Conservation (phyloP, 2,329 filamentous ascomycete genomes). For the Drechslerella stenobrocha region DNA sequence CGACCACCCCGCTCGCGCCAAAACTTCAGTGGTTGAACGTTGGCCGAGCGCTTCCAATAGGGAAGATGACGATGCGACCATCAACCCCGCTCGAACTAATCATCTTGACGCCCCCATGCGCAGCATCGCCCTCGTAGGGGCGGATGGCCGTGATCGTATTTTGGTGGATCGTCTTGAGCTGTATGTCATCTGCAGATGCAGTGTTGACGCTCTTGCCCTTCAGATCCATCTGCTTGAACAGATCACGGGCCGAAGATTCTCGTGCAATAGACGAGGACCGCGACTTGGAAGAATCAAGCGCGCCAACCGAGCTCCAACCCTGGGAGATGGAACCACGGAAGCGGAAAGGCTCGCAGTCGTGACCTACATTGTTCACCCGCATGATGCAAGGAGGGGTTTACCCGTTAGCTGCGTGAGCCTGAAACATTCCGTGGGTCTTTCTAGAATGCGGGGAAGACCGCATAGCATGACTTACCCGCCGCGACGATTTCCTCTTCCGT, state of each 20-base stretch:
- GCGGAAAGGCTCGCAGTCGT: constrained; percentile 81
- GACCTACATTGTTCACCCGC: constrained; percentile 29
- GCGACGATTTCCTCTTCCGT: constrained; percentile 91
- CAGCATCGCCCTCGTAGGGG: constrained; percentile 65
- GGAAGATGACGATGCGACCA: constrained; percentile 74
- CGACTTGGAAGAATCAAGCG: constrained; percentile 65
- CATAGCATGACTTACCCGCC: constrained; percentile 72
- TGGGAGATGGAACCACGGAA: constrained; percentile 71
- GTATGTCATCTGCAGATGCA: constrained; percentile 76
- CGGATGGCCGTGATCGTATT: constrained; percentile 85
- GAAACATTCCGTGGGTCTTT: constrained; percentile 33
- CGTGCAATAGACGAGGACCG: constrained; percentile 45
- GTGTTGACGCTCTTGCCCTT: constrained; percentile 72
- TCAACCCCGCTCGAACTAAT: constrained; percentile 86
- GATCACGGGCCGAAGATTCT: constrained; percentile 84
- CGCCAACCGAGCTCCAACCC: constrained; percentile 83
- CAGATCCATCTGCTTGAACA: constrained; percentile 98
- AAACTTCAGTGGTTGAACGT: constrained; percentile 30
- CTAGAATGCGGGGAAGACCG: constrained; percentile 27
- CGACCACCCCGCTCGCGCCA: background rate
- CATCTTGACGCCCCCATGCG: constrained; percentile 68
- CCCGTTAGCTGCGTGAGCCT: constrained; percentile 29
- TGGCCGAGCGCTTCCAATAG: constrained; percentile 45
- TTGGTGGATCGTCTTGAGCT: constrained; percentile 92
- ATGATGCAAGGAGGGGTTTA: constrained; percentile 15